Percentiles rank a stretch among this genome's conserved stretches.
phyloP scores from a whole-genome alignment of 2,329 filamentous ascomycete species.

The Penicillium sp. region DNA sequence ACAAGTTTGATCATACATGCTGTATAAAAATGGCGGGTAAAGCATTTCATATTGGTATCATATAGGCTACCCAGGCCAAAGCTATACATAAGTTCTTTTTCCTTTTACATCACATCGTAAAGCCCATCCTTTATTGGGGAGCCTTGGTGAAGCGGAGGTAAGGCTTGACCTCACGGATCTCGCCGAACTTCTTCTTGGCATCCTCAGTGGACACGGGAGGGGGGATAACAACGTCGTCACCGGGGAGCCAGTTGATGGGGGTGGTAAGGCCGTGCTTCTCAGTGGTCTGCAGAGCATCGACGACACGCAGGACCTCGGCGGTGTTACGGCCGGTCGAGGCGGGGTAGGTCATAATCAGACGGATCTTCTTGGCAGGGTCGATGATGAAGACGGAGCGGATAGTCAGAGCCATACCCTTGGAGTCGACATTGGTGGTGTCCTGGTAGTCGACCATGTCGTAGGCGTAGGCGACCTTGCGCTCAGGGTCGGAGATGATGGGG shows the following conservation, averaged over 20 bases:
- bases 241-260: conserved; percentile 85
- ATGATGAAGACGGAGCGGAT: conserved; percentile 95
- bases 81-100: conserved; percentile 2
- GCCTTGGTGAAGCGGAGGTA: conserved; percentile 41
- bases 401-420: conserved; percentile 74
- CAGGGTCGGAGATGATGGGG: conserved; percentile 79
- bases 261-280: conserved; percentile 87
- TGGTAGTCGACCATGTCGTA: conserved; percentile 86
- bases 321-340: conserved; percentile 85
- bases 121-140: conserved; percentile 31
- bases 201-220: conserved; percentile 78
- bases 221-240: conserved; percentile 90
- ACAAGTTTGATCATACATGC: neutral
- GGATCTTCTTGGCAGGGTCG: conserved; percentile 89
- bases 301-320: conserved; percentile 72
- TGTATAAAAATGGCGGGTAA: conserved; percentile 1
- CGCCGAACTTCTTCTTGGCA: conserved; percentile 82
- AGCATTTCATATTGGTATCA: conserved; percentile 25
- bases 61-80: conserved; percentile 10
- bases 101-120: conserved; percentile 17
- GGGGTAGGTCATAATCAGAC: conserved; percentile 88
- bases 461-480: conserved; percentile 70
- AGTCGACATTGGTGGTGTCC: conserved; percentile 76
- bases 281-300: conserved; percentile 76
- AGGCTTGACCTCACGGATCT: conserved; percentile 62